Base-by-base conservation (phyloP, 2,329 filamentous ascomycete species). In the Fragosphaeria purpurea region DNA sequence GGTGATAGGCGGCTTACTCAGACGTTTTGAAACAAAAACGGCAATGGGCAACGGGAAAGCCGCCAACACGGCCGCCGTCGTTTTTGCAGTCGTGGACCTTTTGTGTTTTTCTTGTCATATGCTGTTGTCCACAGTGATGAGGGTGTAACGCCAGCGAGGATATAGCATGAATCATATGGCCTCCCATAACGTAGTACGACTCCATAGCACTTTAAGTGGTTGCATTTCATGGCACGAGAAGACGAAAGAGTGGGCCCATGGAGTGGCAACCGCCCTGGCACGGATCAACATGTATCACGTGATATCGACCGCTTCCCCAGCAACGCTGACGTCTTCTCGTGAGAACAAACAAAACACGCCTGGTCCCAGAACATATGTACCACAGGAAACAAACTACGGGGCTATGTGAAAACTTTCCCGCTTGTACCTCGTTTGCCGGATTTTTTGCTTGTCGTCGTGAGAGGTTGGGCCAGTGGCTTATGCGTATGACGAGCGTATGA, bases 21-120 rank as follows among this genome's bases (percentile, higher is more conserved):
- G 22, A 22, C 22, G 22, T 22, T 37, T 37, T 37, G 35, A 37
- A 37, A 37, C 7, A 37, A 37, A 37, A 37, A 7, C 22, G 34
- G 34, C 4, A 34, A 9, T 7, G 37, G 6, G 31, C n/a, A 34
- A 7, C 35, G 7, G 11, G 40, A 37, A 34, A 34, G 22, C 22
- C 22, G 22, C 22, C 22, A 22, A 22, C 22, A 22, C 22, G 22
- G 22, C 22, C 22, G 3, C 22, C 22, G 22, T 22, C 22, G 22
- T 22, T 22, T 22, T 22, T 22, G 22, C 22, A 22, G 22, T 22
- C 22, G 22, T 22, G 41, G 47, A 34, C 34, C 38, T 35, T 41
- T 22, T 44, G 44, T 50, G 47, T 37, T 50, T 45, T 50, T 45
- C n/a, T 32, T 46, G 44, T 50, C 43, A 43, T 38, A 35, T 46